Evolutionary conservation across 75 land plant genomes (phyloP).

Genomic region (Picea glauca): DNA sequence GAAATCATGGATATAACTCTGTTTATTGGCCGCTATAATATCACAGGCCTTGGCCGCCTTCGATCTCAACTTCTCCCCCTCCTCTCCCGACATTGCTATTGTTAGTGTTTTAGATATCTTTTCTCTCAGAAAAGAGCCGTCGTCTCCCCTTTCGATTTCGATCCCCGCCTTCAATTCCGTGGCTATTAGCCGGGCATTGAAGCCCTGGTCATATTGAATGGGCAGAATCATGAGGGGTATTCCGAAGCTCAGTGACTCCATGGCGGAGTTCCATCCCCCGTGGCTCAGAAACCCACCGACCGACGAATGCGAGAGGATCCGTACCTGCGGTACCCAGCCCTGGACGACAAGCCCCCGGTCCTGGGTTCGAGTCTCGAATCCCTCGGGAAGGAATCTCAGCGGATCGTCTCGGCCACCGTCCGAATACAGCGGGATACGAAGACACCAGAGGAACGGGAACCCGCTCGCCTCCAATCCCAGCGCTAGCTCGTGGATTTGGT

Average conservation of each 20-base stretch:
- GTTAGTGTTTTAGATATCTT: slow-evolving; percentile 9
- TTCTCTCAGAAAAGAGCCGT: slow-evolving; percentile 10
- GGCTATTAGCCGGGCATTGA: slow-evolving; percentile 5
- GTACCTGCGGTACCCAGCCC: slow-evolving; percentile 21
- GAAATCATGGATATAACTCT: no score
- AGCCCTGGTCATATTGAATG: slow-evolving; percentile 16
- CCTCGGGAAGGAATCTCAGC: slow-evolving; percentile 8
- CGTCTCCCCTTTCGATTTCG: background rate
- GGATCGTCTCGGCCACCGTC: no score
- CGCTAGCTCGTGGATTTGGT: slow-evolving; percentile 18
- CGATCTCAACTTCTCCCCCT: background rate
- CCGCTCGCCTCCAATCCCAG: slow-evolving; percentile 12
- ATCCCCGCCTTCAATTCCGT: slow-evolving; percentile 15
- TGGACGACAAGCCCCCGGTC: slow-evolving; percentile 15
- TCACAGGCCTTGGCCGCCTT: background rate
- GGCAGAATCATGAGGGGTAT: slow-evolving; percentile 20
- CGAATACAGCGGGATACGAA: background rate
- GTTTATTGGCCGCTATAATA: no score
- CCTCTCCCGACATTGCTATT: background rate
- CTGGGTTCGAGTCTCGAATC: slow-evolving; percentile 13
- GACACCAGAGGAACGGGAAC: background rate
- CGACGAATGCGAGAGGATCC: slow-evolving; percentile 8
- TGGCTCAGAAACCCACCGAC: slow-evolving; percentile 22
- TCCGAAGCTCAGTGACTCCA: slow-evolving; percentile 18
- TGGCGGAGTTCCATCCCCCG: slow-evolving; percentile 20